These are phyloP conservation scores for Lithohypha guttulata DNA, from an alignment of 2,329 filamentous ascomycete genomes.

Conservation along the genomic window DNA sequence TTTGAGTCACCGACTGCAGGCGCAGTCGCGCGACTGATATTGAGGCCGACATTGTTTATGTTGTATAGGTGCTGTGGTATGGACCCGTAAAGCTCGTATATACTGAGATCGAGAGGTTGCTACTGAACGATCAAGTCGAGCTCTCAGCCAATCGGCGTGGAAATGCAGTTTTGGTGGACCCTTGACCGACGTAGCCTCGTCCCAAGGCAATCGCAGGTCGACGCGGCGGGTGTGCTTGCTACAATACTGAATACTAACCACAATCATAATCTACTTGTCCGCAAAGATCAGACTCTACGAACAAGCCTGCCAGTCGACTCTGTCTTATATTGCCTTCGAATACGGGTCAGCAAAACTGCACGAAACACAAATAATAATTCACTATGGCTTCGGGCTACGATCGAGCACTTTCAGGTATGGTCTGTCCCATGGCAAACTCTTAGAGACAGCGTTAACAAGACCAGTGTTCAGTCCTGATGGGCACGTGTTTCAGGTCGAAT, in stretches of 20 bases:
- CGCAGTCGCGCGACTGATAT: constrained; percentile 6
- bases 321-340: too few species aligned
- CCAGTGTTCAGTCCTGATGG: constrained; percentile 76
- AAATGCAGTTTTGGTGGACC: too few species aligned
- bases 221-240: constrained; percentile 7
- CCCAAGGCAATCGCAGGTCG: constrained; percentile 1
- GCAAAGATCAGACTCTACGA: too few species aligned
- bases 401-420: constrained; percentile 84
- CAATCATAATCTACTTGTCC: too few species aligned
- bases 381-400: constrained; percentile 92
- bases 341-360: too few species aligned
- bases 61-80: too few species aligned
- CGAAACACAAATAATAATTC: too few species aligned
- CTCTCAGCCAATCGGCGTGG: constrained; percentile 10
- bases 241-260: too few species aligned
- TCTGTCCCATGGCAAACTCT: neutral
- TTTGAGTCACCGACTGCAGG: constrained; percentile 9
- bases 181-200: neutral
- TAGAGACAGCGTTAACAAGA: too few species aligned
- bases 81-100: neutral
- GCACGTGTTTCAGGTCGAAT: constrained; percentile 99
- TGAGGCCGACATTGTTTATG: constrained; percentile 8
- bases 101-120: constrained; percentile 31
- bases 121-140: constrained; percentile 42
- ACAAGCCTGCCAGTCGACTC: too few species aligned